These are phyloP conservation scores for Avena eriantha DNA, from an alignment of 176 grass and related monocot species.

Conservation along the genomic window DNA sequence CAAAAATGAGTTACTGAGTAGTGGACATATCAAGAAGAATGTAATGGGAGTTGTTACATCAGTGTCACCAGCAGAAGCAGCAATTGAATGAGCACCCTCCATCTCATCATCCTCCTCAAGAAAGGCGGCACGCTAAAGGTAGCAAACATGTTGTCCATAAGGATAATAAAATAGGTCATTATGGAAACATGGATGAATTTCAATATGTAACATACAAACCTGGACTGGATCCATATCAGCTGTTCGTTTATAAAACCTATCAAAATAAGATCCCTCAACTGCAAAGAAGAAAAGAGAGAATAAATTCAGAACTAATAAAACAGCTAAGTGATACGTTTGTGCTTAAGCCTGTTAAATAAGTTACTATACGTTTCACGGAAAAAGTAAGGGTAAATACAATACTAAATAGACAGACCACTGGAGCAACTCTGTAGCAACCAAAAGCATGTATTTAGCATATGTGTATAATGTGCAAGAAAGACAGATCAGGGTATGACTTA, in stretches of 20 bases:
- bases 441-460: not conserved
- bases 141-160: conserved; percentile 27
- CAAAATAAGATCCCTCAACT: conserved; percentile 93
- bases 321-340: not conserved
- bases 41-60: conserved; percentile 51
- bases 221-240: conserved; percentile 86
- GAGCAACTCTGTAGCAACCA: not conserved
- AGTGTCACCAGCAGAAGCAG: conserved; percentile 83
- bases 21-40: conserved; percentile 36
- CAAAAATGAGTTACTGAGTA: not conserved
- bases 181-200: conserved; percentile 11
- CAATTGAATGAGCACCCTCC: conserved; percentile 93
- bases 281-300: conserved; percentile 41
- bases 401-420: conserved; percentile 15
- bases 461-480: not conserved
- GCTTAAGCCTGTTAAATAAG: conserved; percentile 19
- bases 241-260: conserved; percentile 88
- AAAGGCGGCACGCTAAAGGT: conserved; percentile 80
- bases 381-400: not conserved
- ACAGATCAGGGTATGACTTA: not conserved
- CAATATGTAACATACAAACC: conserved; percentile 48
- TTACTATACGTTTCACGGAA: not conserved
- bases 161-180: conserved; percentile 16
- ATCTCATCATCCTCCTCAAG: conserved; percentile 95
- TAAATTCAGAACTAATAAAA: conserved; percentile 25